A percentile compares a stretch with the other conserved stretches of the same genome.
Conservation (phyloP, 805 yeast genomes). For the Kodamaea fukazawae region DNA sequence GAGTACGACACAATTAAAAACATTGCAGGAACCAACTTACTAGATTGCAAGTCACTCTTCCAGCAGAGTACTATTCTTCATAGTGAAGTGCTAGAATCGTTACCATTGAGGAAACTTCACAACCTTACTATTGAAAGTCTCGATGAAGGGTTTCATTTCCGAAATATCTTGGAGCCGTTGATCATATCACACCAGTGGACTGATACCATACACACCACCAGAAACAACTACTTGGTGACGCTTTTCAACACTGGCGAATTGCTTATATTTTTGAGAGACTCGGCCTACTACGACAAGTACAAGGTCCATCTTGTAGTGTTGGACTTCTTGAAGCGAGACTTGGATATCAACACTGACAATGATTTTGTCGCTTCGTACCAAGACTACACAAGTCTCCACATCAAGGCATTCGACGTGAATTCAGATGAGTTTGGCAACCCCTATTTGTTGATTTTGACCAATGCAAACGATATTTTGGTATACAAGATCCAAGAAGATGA, state of each 20-base stretch:
- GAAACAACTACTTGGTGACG: constrained; percentile 32
- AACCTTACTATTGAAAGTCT: constrained; percentile 22
- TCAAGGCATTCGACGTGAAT: constrained; percentile 23
- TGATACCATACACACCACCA: constrained; percentile 18
- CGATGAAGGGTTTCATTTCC: constrained; percentile 28
- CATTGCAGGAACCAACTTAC: constrained; percentile 14
- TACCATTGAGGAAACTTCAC: constrained; percentile 31
- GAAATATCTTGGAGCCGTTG: constrained; percentile 30
- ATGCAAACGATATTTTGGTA: constrained; percentile 15
- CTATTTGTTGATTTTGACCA: constrained; percentile 13
- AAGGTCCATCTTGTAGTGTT: constrained; percentile 25
- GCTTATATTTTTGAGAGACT: constrained; percentile 27
- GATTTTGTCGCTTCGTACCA: constrained; percentile 20
- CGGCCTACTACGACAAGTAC: constrained; percentile 23
- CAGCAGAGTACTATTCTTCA: constrained; percentile 24
- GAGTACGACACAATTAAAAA: constrained; percentile 24
- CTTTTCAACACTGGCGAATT: constrained; percentile 39
- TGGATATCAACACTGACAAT: constrained; percentile 18
- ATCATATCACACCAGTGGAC: constrained; percentile 39
- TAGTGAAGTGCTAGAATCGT: constrained; percentile 23
- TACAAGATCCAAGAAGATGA: constrained; percentile 10
- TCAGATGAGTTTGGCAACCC: constrained; percentile 2
- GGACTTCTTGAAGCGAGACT: constrained; percentile 22
- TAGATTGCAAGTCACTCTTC: constrained; percentile 27
- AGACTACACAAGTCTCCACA: constrained; percentile 22